These are phyloP conservation scores for Penicillium cataractarum DNA, from an alignment of 495 filamentous ascomycete species.

Conservation along the genomic window DNA sequence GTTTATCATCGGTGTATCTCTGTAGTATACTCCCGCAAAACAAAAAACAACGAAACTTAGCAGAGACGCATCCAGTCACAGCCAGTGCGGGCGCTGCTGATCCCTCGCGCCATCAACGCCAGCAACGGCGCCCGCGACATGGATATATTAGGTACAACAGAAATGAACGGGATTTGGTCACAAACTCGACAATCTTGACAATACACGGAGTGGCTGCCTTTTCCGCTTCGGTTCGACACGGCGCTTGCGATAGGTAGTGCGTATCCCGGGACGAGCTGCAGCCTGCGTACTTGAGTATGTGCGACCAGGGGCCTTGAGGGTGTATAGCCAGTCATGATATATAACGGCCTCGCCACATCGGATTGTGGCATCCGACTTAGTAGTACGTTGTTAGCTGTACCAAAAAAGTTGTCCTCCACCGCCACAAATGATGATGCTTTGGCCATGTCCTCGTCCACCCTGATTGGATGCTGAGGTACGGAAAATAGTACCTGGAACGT, in stretches of 20 bases:
- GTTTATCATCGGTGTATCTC: conserved; percentile 11
- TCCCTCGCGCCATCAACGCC: neutral
- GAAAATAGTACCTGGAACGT: neutral
- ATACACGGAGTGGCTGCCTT: conserved; percentile 10
- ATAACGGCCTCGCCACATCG: conserved; percentile 21
- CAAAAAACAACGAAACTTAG: neutral
- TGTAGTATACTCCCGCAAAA: neutral
- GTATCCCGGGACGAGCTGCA: neutral
- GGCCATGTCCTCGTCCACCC: neutral
- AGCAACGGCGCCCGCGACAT: neutral
- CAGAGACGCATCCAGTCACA: neutral
- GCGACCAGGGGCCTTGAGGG: neutral
- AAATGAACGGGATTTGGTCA: neutral
- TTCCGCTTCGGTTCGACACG: conserved; percentile 4
- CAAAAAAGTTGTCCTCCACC: neutral
- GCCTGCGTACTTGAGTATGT: neutral
- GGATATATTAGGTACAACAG: neutral
- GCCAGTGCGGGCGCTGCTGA: neutral
- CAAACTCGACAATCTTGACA: neutral
- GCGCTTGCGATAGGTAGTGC: neutral
- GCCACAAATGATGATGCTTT: neutral
- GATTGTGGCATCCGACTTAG: conserved; percentile 5
- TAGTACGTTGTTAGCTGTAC: no score
- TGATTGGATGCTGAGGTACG: neutral
- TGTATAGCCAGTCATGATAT: conserved; percentile 22